These are phyloP conservation scores for Phytophthora capsici DNA, from an alignment of 352 stramenopile genomes.

Conservation along the genomic window DNA sequence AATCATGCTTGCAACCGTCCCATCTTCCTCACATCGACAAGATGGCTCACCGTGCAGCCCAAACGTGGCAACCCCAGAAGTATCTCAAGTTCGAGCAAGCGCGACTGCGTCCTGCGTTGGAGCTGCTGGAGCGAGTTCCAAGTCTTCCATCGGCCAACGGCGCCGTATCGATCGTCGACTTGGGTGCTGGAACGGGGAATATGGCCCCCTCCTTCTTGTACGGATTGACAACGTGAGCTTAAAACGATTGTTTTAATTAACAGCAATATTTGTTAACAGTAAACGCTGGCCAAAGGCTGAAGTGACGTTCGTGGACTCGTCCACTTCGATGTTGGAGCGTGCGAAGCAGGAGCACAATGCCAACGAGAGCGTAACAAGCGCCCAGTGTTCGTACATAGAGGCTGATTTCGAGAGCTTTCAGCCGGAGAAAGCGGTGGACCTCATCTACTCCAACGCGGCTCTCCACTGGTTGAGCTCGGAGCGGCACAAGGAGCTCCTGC, in stretches of 20 bases:
- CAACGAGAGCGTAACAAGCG: constrained; percentile 22
- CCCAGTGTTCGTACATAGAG: constrained; percentile 46
- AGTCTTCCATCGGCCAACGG: constrained; percentile 16
- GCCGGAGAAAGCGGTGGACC: constrained; percentile 46
- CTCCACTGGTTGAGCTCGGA: constrained; percentile 70
- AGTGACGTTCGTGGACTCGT: constrained; percentile 71
- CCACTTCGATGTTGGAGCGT: constrained; percentile 60
- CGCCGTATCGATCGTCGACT: constrained; percentile 47
- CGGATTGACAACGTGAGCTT: neutral
- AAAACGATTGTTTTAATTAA: neutral
- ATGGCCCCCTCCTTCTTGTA: constrained; percentile 69
- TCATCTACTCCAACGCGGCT: constrained; percentile 79
- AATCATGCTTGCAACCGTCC: too few relatives aligned
- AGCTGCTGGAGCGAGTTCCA: constrained; percentile 59
- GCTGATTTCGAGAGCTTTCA: constrained; percentile 63
- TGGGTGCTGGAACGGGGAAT: constrained; percentile 75
- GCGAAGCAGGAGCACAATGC: constrained; percentile 45
- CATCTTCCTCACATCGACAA: neutral
- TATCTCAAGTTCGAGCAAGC: constrained; percentile 67
- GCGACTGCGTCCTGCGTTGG: constrained; percentile 63
- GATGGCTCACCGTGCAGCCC: constrained; percentile 24
- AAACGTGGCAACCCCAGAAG: constrained; percentile 58
- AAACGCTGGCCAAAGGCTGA: constrained; percentile 54
- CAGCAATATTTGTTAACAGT: constrained; percentile 15
- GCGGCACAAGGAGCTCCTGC: constrained; percentile 48